Evolutionary conservation across 202 grass and related monocot genomes (phyloP).

Genomic region (Brachypodium distachyon): DNA sequence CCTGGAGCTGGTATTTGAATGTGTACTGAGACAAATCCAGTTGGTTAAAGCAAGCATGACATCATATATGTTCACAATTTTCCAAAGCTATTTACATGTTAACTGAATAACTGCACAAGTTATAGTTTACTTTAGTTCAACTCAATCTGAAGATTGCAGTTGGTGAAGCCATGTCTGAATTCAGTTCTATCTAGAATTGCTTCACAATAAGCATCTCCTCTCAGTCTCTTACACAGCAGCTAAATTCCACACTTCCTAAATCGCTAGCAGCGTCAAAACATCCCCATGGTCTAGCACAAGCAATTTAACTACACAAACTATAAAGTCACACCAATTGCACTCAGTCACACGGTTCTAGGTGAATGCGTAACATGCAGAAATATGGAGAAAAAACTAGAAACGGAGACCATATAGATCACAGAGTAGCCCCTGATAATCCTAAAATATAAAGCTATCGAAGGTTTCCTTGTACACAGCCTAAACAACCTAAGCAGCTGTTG

Average conservation of each 20-base stretch:
- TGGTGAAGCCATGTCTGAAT: neutral
- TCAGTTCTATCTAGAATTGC: neutral
- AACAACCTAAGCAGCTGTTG: neutral
- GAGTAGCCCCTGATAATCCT: neutral
- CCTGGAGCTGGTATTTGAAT: slow-evolving; percentile 68
- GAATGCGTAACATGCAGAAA: neutral
- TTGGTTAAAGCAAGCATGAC: slow-evolving; percentile 64
- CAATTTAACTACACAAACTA: neutral
- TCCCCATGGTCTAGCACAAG: neutral
- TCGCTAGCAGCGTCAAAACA: neutral
- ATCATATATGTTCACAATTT: neutral
- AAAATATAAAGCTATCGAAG: neutral
- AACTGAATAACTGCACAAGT: neutral
- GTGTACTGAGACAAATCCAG: slow-evolving; percentile 78
- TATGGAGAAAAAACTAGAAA: neutral
- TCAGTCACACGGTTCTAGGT: neutral
- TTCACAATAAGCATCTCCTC: neutral
- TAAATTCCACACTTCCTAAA: neutral
- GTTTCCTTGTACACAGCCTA: neutral
- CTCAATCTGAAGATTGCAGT: neutral
- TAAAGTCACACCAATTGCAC: neutral
- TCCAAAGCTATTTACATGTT: neutral
- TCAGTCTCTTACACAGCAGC: neutral
- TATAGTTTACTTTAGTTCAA: too few species aligned
- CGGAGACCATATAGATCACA: neutral